Evolutionary conservation across 2,329 filamentous ascomycete genomes (phyloP).

Genomic region (Chaetomiaceae sp.): DNA sequence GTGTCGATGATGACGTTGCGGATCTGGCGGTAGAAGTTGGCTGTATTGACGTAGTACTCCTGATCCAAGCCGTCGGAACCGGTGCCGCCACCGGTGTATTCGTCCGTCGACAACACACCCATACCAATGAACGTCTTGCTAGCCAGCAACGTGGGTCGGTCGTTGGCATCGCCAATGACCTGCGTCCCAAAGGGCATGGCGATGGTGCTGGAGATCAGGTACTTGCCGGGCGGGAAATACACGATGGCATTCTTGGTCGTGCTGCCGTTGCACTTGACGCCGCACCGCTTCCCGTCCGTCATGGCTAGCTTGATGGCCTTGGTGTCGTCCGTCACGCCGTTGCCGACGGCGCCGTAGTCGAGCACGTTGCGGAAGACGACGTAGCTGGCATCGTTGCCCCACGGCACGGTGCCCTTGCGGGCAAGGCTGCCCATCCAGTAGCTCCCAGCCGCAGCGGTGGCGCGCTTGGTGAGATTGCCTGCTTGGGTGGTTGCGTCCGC

Average conservation of each 20-base stretch:
- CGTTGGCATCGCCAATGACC: slow-evolving; percentile 73
- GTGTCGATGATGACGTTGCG: neutral
- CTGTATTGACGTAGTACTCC: slow-evolving; percentile 2
- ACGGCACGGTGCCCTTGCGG: slow-evolving; percentile 20
- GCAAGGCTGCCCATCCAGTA: slow-evolving; percentile 22
- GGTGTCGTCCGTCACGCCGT: slow-evolving; percentile 71
- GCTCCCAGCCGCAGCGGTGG: neutral
- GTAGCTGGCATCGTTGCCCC: slow-evolving; percentile 45
- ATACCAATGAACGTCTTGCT: neutral
- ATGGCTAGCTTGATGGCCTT: slow-evolving; percentile 82
- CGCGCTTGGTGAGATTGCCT: neutral
- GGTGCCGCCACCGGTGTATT: neutral
- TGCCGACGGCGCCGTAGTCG: slow-evolving; percentile 67
- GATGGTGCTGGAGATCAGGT: slow-evolving; percentile 64
- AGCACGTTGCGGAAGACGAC: slow-evolving; percentile 71
- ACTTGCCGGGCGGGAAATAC: slow-evolving; percentile 86
- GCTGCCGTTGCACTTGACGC: slow-evolving; percentile 52
- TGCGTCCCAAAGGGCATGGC: slow-evolving; percentile 85
- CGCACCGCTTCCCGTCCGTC: slow-evolving; percentile 70
- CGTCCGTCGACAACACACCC: slow-evolving; percentile 4
- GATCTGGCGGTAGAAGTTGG: slow-evolving; percentile 4
- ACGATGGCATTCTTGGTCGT: slow-evolving; percentile 81
- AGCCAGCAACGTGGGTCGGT: slow-evolving; percentile 42
- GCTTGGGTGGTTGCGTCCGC: slow-evolving; percentile 12
- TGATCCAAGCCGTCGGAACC: neutral